Percentiles rank a stretch among this genome's conserved stretches.
These are phyloP conservation scores for Arthrobotrys entomopaga DNA, from an alignment of 2,329 filamentous ascomycete genomes.

Conservation along the genomic window DNA sequence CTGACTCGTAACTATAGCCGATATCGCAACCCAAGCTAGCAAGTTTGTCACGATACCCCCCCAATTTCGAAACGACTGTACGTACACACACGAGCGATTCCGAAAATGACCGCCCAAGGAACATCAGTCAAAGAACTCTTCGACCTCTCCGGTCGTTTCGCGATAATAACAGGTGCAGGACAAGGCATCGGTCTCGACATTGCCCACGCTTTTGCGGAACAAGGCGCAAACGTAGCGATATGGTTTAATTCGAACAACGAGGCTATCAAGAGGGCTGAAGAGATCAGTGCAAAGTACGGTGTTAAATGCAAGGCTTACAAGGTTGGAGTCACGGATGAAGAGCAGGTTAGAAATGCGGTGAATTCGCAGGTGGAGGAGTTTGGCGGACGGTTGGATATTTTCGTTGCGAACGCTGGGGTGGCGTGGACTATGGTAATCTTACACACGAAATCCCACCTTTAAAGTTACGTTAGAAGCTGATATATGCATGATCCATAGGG, in stretches of 20 bases:
- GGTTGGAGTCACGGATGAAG: slow-evolving; percentile 70
- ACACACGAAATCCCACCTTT: neutral
- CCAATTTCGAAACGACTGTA: no score
- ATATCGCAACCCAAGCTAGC: no score
- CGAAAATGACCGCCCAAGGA: slow-evolving; percentile 27
- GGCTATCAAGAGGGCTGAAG: slow-evolving; percentile 70
- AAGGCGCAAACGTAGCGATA: slow-evolving; percentile 76
- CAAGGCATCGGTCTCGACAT: slow-evolving; percentile 75
- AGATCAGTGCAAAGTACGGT: slow-evolving; percentile 73
- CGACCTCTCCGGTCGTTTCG: slow-evolving; percentile 75
- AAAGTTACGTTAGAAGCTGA: slow-evolving; percentile 3
- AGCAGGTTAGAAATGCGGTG: slow-evolving; percentile 67
- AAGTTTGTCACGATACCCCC: slow-evolving; percentile 20
- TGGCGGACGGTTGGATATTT: slow-evolving; percentile 78
- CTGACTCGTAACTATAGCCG: no score
- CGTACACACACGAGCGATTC: neutral
- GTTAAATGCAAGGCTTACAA: slow-evolving; percentile 75
- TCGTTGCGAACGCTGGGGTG: slow-evolving; percentile 81
- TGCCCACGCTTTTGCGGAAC: slow-evolving; percentile 73
- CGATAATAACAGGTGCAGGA: slow-evolving; percentile 75
- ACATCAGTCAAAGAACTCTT: slow-evolving; percentile 65
- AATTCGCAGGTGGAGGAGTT: slow-evolving; percentile 71
- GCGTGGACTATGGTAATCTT: slow-evolving; percentile 66
- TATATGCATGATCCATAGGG: slow-evolving; percentile 40
- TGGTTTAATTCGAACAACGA: slow-evolving; percentile 78